These are phyloP conservation scores for Ashbya aceris DNA, from an alignment of 1,139 yeast genomes.

Conservation along the genomic window DNA sequence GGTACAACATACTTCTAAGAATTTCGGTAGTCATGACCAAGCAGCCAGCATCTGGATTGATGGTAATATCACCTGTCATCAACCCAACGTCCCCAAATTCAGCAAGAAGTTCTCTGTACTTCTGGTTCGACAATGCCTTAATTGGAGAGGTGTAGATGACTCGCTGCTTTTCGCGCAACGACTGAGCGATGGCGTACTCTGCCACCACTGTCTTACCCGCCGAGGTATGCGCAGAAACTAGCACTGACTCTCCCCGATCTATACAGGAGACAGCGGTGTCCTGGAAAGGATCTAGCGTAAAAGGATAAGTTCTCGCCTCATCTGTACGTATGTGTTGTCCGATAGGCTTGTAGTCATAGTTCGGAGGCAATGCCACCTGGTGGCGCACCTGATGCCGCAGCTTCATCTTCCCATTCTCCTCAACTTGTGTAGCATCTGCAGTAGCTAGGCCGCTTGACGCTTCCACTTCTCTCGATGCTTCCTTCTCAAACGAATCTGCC, in stretches of 20 bases:
- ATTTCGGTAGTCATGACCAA: conserved; percentile 97
- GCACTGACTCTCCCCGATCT: conserved; percentile 95
- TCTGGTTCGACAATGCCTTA: conserved; percentile 86
- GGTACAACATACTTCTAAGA: conserved; percentile 84
- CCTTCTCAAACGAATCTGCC: conserved; percentile 83
- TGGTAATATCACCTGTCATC: conserved; percentile 96
- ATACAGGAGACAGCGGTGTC: conserved; percentile 94
- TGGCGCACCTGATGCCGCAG: conserved; percentile 91
- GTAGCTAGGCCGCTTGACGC: conserved; percentile 62
- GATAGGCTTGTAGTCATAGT: conserved; percentile 78
- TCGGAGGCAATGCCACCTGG: conserved; percentile 94
- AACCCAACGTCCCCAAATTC: conserved; percentile 81
- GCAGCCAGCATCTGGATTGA: conserved; percentile 95
- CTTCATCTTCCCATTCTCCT: conserved; percentile 49
- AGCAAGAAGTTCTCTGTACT: conserved; percentile 84
- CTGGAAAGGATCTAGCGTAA: conserved; percentile 88
- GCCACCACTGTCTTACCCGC: conserved; percentile 94
- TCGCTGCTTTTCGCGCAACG: conserved; percentile 80
- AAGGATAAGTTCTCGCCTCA: conserved; percentile 88
- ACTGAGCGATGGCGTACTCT: conserved; percentile 91
- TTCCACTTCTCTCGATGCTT: conserved; percentile 79
- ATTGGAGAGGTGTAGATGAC: conserved; percentile 91
- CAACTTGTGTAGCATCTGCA: conserved; percentile 26
- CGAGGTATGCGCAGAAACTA: conserved; percentile 96
- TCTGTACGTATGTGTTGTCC: conserved; percentile 66